Evolutionary conservation across 495 filamentous ascomycete genomes (phyloP).

Genomic region (Penicillium riverlandense): DNA sequence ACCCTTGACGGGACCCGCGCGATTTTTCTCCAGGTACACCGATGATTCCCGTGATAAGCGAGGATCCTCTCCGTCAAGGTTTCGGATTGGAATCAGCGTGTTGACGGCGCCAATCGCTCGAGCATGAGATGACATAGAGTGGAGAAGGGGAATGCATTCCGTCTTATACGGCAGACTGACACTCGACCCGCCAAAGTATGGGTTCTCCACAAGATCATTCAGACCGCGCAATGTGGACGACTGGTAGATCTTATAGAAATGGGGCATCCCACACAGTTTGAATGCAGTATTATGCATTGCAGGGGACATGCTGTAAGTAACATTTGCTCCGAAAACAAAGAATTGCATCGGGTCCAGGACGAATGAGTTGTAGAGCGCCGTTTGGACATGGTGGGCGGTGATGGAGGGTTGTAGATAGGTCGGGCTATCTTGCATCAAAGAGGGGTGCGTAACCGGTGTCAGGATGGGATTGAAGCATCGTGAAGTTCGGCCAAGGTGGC

Average conservation of each 20-base stretch:
- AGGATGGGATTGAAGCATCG: slow-evolving; percentile 59
- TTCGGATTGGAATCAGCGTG: slow-evolving; percentile 64
- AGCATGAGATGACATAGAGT: slow-evolving; percentile 66
- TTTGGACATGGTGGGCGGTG: slow-evolving; percentile 29
- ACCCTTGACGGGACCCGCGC: slow-evolving; percentile 52
- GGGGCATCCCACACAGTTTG: slow-evolving; percentile 61
- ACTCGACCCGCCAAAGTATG: slow-evolving; percentile 66
- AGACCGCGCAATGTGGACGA: slow-evolving; percentile 60
- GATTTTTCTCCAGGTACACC: slow-evolving; percentile 51
- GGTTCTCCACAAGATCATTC: slow-evolving; percentile 53
- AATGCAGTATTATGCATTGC: slow-evolving; percentile 69
- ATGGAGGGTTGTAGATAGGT: slow-evolving; percentile 31
- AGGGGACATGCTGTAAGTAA: slow-evolving; percentile 38
- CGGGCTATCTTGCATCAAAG: slow-evolving; percentile 14
- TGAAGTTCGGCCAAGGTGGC: slow-evolving; percentile 55
- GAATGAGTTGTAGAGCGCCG: slow-evolving; percentile 48
- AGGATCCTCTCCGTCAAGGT: slow-evolving; percentile 41
- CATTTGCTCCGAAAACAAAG: slow-evolving; percentile 37
- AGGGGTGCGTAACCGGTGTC: slow-evolving; percentile 47
- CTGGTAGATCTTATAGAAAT: slow-evolving; percentile 61
- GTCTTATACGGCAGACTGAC: slow-evolving; percentile 71
- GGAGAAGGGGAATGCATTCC: slow-evolving; percentile 59
- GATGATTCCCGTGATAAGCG: slow-evolving; percentile 25
- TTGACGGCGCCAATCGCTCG: slow-evolving; percentile 74
- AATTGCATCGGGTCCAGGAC: slow-evolving; percentile 44